Evolutionary conservation across 345 rosid species (phyloP), one percentile per base, ranked within the genome.

Genomic region (Lenwebbia sp.): DNA sequence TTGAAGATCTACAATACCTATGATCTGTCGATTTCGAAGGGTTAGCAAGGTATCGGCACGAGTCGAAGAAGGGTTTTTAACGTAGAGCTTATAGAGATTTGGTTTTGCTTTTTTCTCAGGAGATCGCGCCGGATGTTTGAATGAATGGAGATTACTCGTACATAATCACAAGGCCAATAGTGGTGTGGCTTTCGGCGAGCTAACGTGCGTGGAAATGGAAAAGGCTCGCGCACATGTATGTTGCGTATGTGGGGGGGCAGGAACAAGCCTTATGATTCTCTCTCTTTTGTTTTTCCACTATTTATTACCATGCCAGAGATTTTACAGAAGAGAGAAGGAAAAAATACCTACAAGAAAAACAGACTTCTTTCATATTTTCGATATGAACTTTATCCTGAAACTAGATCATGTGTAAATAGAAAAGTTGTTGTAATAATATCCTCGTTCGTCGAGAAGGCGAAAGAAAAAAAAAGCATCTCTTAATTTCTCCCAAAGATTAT

Each of bases 61-160:
- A 33, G 44, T 4, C 3, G 6, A 33, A 3, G 0, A 17, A 15
- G 3, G 2, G 1, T 30, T 28, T 60, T 60, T 13, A 0, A 28
- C 0, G 0, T 26, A 2, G 7, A 5, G 7, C 6, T 57, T n/a
- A 58, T 58, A 0, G 22, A 62, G 75, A 28, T 62, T 62, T 0
- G 0, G 17, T 14, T 47, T 3, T 28, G 0, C 13, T 13, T 60
- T 57, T 26, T 58, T 58, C 2, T 2, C 1, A 0, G 28, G 40
- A 60, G 74, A 60, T 60, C 14, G 33, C 4, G 0, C 0, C 4
- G 0, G 17, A 58, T 58, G 13, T 58, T n/a, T 2, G 4, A 58
- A 58, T 58, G 40, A 30, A 30, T 7, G 22, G 33, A 21, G 11
- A 30, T 30, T 3, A 15, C 19, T 62, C 5, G 22, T 65, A 33